phyloP scores from a whole-genome alignment of 768 basidiomycete genomes.

The Nidularia pulvinata region DNA sequence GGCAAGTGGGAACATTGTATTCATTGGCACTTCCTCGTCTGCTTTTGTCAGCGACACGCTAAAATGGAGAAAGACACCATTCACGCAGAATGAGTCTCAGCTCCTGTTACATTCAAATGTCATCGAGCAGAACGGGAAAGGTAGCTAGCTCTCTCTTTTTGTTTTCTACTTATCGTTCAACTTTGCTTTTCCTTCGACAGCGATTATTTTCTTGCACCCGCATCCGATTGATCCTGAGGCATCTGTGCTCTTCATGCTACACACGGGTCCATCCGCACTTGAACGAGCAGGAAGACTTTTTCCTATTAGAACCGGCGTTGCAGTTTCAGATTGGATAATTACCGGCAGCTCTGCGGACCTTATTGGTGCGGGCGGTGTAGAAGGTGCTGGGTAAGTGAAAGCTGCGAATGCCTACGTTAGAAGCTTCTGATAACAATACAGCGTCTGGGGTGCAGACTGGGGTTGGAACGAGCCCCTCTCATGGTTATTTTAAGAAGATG shows the following conservation, averaged over 20 bases:
- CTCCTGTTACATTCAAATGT: constrained; percentile 20
- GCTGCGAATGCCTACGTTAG: constrained; percentile 25
- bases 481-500: constrained; percentile 32
- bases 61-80: constrained; percentile 23
- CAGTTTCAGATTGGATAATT: constrained; percentile 79
- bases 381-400: constrained; percentile 70
- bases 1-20: constrained; percentile 51
- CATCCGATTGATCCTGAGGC: constrained; percentile 39
- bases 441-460: constrained; percentile 37
- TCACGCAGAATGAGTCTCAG: constrained; percentile 19
- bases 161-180: no score
- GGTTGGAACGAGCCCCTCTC: constrained; percentile 45
- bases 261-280: constrained; percentile 52
- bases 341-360: constrained; percentile 49
- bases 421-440: constrained; percentile 14
- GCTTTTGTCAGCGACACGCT: constrained; percentile 29
- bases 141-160: no score
- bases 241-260: constrained; percentile 56
- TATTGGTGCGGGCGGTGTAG: constrained; percentile 70
- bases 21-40: constrained; percentile 46
- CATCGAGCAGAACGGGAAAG: constrained; percentile 13
- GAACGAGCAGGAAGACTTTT: constrained; percentile 76
- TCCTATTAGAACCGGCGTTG: constrained; percentile 81
- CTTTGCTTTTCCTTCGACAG: constrained; percentile 9
- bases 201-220: constrained; percentile 69